Percentiles rank a stretch among this genome's conserved stretches.
Evolutionary conservation across 352 stramenopile genomes (phyloP).

Genomic region (Phytophthora pseudosyringae): DNA sequence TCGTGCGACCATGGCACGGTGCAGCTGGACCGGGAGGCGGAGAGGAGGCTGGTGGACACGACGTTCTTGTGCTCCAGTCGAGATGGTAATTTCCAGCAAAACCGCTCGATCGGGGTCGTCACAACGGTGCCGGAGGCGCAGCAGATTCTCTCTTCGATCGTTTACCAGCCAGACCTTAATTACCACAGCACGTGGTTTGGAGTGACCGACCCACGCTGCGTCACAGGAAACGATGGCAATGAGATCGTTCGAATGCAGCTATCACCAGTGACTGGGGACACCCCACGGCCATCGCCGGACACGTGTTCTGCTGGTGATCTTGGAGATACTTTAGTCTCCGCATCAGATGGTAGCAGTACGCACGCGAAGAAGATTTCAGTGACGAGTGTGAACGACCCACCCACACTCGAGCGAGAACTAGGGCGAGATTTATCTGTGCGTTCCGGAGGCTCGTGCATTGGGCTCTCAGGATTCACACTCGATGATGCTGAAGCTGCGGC

Average conservation of each 20-base stretch:
- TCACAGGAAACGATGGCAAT: conserved; percentile 2
- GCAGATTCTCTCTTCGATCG: conserved; percentile 34
- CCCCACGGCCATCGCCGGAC: background rate
- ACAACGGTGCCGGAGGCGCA: conserved; percentile 39
- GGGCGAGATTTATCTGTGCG: conserved; percentile 4
- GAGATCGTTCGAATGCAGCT: conserved; percentile 32
- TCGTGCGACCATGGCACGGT: conserved; percentile 32
- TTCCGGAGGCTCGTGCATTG: conserved; percentile 11
- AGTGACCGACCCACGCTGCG: conserved; percentile 14
- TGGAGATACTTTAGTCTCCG: background rate
- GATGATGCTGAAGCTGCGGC: conserved; percentile 24
- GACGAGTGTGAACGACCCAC: conserved; percentile 28
- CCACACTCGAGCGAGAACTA: conserved; percentile 7
- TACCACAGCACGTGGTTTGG: conserved; percentile 30
- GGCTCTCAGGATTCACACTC: conserved; percentile 21
- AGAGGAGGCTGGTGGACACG: conserved; percentile 27
- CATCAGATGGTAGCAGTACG: conserved; percentile 3
- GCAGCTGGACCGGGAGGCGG: conserved; percentile 13
- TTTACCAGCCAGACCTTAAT: conserved; percentile 30
- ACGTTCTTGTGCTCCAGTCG: conserved; percentile 21
- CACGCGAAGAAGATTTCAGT: conserved; percentile 35
- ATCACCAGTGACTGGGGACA: background rate
- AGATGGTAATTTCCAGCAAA: background rate
- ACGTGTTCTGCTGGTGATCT: conserved; percentile 11
- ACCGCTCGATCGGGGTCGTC: conserved; percentile 19